Conservation (phyloP, 1,284 basidiomycete genomes). For the Fistulina hepatica region DNA sequence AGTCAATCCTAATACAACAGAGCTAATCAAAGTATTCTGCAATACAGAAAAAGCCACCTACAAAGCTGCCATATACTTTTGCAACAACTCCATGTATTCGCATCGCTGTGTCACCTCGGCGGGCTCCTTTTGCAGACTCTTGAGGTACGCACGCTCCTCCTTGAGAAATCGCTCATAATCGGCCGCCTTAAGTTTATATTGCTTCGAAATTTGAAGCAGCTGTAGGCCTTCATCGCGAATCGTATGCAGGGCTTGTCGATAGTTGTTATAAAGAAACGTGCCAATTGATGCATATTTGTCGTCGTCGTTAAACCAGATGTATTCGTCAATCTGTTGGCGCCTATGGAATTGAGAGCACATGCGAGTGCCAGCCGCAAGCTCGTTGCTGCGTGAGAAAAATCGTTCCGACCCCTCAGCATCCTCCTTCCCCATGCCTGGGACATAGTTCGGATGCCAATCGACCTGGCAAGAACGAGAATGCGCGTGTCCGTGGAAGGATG, state of each 20-base stretch:
- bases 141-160: constrained; percentile 16
- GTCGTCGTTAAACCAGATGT: constrained; percentile 16
- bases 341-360: constrained; percentile 15
- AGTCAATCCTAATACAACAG: not conserved
- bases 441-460: constrained; percentile 17
- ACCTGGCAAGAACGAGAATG: constrained; percentile 24
- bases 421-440: constrained; percentile 21
- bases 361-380: constrained; percentile 14
- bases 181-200: constrained; percentile 2
- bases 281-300: constrained; percentile 15
- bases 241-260: constrained; percentile 17
- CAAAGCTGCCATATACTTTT: constrained; percentile 8
- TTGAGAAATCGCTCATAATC: constrained; percentile 16
- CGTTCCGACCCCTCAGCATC: constrained; percentile 24
- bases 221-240: constrained; percentile 8
- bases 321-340: constrained; percentile 15
- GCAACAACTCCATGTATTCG: constrained; percentile 16
- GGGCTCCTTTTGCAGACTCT: constrained; percentile 12
- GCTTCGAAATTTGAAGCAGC: constrained; percentile 1
- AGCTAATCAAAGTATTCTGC: not conserved
- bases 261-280: constrained; percentile 20
- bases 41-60: constrained; percentile 9
- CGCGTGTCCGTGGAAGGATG: constrained; percentile 17
- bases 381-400: constrained; percentile 24
- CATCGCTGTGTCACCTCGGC: constrained; percentile 7